Evolutionary conservation across 495 filamentous ascomycete genomes (phyloP), one percentile per base, ranked within the genome.

Genomic region (Penicillium cataractarum): DNA sequence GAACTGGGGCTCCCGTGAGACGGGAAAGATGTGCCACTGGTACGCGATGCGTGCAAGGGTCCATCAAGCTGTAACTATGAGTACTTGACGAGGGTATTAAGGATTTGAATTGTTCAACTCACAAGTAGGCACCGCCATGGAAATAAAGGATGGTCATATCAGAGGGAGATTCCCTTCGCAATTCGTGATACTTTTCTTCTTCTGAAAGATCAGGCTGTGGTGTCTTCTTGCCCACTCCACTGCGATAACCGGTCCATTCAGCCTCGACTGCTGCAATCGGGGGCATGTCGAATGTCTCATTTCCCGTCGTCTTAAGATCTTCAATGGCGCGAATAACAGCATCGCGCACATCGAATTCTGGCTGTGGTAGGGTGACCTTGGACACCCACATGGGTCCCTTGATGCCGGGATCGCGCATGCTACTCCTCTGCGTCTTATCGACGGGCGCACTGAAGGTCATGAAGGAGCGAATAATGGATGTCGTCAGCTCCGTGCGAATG

Each of bases 81-180:
- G 17, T 21, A 22, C 13, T 5, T 31, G 50, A 21, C 29, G 7
- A 35, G 17, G 21, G 22, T n/a, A 54, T 33, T 6, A 54, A 0
- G 1, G 31, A 15, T 21, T 6, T 4, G 24, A 35, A 19, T 32
- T 27, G 24, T 15, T n/a, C n/a, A 22, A 59, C 76, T 71, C 58
- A 83, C 82, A 77, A 92, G 76, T 90, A 90, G n/a, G 88, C 92
- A 32, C 94, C 94, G 46, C 94, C 94, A 71, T 98, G 94, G 71
- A 97, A 88, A 70, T 92, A 97, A 29, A 97, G 77, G 1, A 97
- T 74, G 0, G 91, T 93, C 35, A 84, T 83, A n/a, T 85, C 80
- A 24, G 79, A 84, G 10, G 73, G 83, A 27, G 85, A 82, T 46
- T 96, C 92, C 65, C 83, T 84, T 79, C 90, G 88, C 77, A 97